A percentile compares a stretch with the other conserved stretches of the same genome.
Evolutionary conservation across 1,139 yeast species (phyloP).

Genomic region (Pichia sp.): DNA sequence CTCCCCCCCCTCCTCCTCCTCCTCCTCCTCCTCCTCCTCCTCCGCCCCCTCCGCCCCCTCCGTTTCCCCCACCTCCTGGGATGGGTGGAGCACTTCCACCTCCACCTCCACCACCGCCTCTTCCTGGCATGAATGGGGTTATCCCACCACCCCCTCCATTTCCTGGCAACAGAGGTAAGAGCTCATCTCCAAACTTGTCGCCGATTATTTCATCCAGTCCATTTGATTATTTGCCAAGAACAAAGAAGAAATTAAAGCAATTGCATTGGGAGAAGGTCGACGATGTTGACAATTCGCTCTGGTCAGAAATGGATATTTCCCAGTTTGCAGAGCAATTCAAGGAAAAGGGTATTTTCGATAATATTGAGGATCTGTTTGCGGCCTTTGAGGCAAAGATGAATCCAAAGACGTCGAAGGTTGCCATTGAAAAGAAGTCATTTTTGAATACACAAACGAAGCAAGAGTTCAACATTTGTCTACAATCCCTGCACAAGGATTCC

Average conservation of each 20-base stretch:
- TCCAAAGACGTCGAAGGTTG: slow-evolving; percentile 39
- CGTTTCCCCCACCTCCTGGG: slow-evolving; percentile 28
- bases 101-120: slow-evolving; percentile 30
- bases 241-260: slow-evolving; percentile 74
- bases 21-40: slow-evolving; percentile 22
- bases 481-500: slow-evolving; percentile 60
- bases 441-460: slow-evolving; percentile 79
- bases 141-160: slow-evolving; percentile 38
- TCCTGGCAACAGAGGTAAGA: slow-evolving; percentile 29
- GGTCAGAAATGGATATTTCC: slow-evolving; percentile 49
- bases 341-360: slow-evolving; percentile 70
- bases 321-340: slow-evolving; percentile 56
- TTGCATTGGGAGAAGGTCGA: slow-evolving; percentile 83
- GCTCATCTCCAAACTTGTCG: slow-evolving; percentile 25
- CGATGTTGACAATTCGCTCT: slow-evolving; percentile 57
- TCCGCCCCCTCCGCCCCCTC: slow-evolving; percentile 28
- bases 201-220: slow-evolving; percentile 38
- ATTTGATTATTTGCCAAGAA: slow-evolving; percentile 64
- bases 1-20: slow-evolving; percentile 16
- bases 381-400: slow-evolving; percentile 66
- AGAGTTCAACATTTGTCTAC: slow-evolving; percentile 89
- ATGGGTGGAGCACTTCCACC: slow-evolving; percentile 27
- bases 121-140: slow-evolving; percentile 22
- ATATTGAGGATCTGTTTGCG: slow-evolving; percentile 70
- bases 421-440: slow-evolving; percentile 50